These are phyloP conservation scores for Amanita brunnescens DNA, from an alignment of 768 basidiomycete genomes.

Conservation along the genomic window DNA sequence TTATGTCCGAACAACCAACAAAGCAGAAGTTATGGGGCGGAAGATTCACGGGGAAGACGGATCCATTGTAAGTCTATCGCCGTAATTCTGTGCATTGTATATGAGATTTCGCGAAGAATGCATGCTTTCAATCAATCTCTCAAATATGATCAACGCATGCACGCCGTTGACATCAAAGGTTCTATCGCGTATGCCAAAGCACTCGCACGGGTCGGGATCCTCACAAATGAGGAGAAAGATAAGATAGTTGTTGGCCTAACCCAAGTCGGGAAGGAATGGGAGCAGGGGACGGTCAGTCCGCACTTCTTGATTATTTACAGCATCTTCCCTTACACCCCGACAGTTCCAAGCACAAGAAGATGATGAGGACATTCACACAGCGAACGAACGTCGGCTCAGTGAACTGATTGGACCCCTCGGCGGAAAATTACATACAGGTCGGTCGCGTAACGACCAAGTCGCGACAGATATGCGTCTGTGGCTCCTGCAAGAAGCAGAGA, in stretches of 20 bases:
- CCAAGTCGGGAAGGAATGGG: slow-evolving; percentile 81
- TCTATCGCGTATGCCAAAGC: slow-evolving; percentile 96
- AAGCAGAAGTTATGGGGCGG: slow-evolving; percentile 84
- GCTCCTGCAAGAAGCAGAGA: slow-evolving; percentile 72
- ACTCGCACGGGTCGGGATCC: slow-evolving; percentile 68
- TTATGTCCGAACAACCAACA: slow-evolving; percentile 32
- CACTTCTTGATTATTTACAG: neutral
- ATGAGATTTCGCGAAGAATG: slow-evolving; percentile 51
- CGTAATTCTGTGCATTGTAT: slow-evolving; percentile 9
- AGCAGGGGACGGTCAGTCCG: slow-evolving; percentile 53
- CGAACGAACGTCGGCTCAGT: slow-evolving; percentile 89
- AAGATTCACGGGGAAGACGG: slow-evolving; percentile 81
- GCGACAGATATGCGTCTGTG: slow-evolving; percentile 98
- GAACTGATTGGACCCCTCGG: slow-evolving; percentile 90
- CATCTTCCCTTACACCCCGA: neutral
- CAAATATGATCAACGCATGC: slow-evolving; percentile 91
- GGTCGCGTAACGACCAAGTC: slow-evolving; percentile 97
- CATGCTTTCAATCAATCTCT: slow-evolving; percentile 96
- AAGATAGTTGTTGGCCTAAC: slow-evolving; percentile 69
- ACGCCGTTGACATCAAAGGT: slow-evolving; percentile 82
- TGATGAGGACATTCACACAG: slow-evolving; percentile 98
- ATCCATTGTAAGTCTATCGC: slow-evolving; percentile 57
- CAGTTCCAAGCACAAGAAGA: slow-evolving; percentile 77
- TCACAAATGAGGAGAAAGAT: slow-evolving; percentile 66
- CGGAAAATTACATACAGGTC: slow-evolving; percentile 95